Evolutionary conservation across 768 basidiomycete species (phyloP).

Genomic region (Nidula microcarpa): DNA sequence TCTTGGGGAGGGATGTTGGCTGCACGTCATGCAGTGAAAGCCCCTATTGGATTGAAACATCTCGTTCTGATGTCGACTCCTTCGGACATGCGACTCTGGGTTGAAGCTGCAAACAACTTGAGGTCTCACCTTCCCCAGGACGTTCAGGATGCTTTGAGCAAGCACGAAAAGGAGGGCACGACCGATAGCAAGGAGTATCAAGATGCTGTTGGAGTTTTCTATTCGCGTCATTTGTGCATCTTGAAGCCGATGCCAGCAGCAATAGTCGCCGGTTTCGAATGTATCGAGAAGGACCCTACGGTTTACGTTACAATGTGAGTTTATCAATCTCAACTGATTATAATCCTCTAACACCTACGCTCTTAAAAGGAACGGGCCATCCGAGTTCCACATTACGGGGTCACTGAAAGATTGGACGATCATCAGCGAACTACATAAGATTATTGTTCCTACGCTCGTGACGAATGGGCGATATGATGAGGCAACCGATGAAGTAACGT

Average conservation of each 20-base stretch:
- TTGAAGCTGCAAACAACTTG: conserved; percentile 23
- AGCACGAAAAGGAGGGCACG: conserved; percentile 43
- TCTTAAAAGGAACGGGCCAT: conserved; percentile 30
- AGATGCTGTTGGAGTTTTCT: conserved; percentile 36
- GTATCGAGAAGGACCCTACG: conserved; percentile 39
- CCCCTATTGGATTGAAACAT: conserved; percentile 38
- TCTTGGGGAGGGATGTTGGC: conserved; percentile 53
- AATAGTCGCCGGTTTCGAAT: conserved; percentile 25
- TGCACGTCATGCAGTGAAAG: conserved; percentile 23
- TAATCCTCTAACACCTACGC: conserved; percentile 1
- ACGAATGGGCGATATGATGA: conserved; percentile 40
- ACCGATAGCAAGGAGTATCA: conserved; percentile 41
- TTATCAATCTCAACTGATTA: not conserved
- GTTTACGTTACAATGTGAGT: conserved; percentile 45
- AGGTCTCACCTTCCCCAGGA: conserved; percentile 35
- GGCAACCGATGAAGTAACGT: conserved; percentile 30
- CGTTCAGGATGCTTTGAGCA: conserved; percentile 31
- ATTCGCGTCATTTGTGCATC: conserved; percentile 37
- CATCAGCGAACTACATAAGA: conserved; percentile 37
- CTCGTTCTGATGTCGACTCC: conserved; percentile 43
- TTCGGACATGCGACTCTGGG: conserved; percentile 41
- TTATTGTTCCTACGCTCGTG: conserved; percentile 34
- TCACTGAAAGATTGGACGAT: conserved; percentile 44
- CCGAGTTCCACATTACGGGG: conserved; percentile 31
- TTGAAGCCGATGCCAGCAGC: conserved; percentile 41